phyloP scores from a whole-genome alignment of 1,284 basidiomycete species.

The Leccinum subatratum region DNA sequence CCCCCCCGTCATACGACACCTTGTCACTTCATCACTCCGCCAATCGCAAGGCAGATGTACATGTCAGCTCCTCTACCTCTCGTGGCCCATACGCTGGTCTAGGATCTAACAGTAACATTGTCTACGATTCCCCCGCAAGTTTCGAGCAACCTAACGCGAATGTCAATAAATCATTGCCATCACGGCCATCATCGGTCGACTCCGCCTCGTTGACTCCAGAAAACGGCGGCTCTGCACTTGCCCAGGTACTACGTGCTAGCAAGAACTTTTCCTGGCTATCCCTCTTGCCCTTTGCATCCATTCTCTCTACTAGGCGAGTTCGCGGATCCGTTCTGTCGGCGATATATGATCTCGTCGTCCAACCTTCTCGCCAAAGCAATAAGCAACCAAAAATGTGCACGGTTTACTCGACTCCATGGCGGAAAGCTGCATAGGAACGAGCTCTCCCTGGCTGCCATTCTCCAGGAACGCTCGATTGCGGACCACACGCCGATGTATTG shows the following conservation, averaged over 20 bases:
- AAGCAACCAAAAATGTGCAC: slow-evolving; percentile 6
- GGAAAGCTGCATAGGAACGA: slow-evolving; percentile 40
- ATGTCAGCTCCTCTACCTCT: background rate
- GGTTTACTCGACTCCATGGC: slow-evolving; percentile 43
- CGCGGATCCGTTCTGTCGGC: slow-evolving; percentile 42
- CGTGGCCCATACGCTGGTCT: background rate
- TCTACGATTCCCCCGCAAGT: too few relatives aligned
- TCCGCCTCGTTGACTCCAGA: background rate
- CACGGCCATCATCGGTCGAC: background rate
- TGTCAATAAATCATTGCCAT: background rate
- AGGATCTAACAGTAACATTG: slow-evolving; percentile 1
- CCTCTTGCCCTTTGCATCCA: slow-evolving; percentile 29
- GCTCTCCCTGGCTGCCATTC: slow-evolving; percentile 42
- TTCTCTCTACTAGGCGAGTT: slow-evolving; percentile 37
- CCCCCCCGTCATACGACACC: slow-evolving; percentile 21
- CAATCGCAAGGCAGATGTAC: background rate
- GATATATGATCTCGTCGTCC: slow-evolving; percentile 43
- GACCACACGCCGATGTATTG: too few relatives aligned
- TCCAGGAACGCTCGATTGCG: slow-evolving; percentile 48
- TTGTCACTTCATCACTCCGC: slow-evolving; percentile 7
- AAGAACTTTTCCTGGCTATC: slow-evolving; percentile 27
- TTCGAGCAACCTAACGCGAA: background rate
- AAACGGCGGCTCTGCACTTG: background rate
- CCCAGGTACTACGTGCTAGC: slow-evolving; percentile 4
- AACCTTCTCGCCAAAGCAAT: slow-evolving; percentile 4